These are phyloP conservation scores for Aphanomyces cochlioides DNA, from an alignment of 352 stramenopile genomes.

Conservation along the genomic window DNA sequence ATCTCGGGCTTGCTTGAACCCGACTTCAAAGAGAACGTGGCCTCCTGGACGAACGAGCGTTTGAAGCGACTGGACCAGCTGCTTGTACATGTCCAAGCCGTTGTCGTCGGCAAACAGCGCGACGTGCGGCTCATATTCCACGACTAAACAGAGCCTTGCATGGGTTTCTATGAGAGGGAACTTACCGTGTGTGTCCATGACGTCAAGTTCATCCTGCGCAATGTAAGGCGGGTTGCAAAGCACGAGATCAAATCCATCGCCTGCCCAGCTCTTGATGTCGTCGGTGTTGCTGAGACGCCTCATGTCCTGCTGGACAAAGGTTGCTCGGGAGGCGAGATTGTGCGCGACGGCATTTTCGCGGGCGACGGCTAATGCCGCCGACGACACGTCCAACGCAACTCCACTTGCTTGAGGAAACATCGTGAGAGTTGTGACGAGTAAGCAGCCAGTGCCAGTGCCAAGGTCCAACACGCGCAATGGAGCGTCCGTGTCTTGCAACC, in stretches of 20 bases:
- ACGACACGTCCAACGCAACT: constrained; percentile 60
- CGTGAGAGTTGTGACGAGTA: constrained; percentile 56
- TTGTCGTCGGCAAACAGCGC: constrained; percentile 57
- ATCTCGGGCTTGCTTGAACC: background rate
- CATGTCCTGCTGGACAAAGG: constrained; percentile 43
- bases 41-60: constrained; percentile 1
- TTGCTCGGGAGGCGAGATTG: constrained; percentile 24
- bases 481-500: constrained; percentile 25
- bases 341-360: constrained; percentile 43
- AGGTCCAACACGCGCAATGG: constrained; percentile 59
- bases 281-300: background rate
- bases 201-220: background rate
- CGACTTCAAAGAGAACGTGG: constrained; percentile 26
- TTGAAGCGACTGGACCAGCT: background rate
- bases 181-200: constrained; percentile 25
- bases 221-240: constrained; percentile 30
- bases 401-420: constrained; percentile 57
- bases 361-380: constrained; percentile 48
- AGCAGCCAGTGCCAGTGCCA: constrained; percentile 63
- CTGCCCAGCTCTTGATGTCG: background rate
- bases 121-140: constrained; percentile 54
- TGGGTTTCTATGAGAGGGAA: background rate
- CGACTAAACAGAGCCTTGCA: background rate
- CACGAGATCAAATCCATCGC: constrained; percentile 18
- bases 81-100: constrained; percentile 18